Percentiles rank a stretch among this genome's conserved stretches.
Conservation (phyloP, 768 basidiomycete genomes). For the Tulasnella sp. region DNA sequence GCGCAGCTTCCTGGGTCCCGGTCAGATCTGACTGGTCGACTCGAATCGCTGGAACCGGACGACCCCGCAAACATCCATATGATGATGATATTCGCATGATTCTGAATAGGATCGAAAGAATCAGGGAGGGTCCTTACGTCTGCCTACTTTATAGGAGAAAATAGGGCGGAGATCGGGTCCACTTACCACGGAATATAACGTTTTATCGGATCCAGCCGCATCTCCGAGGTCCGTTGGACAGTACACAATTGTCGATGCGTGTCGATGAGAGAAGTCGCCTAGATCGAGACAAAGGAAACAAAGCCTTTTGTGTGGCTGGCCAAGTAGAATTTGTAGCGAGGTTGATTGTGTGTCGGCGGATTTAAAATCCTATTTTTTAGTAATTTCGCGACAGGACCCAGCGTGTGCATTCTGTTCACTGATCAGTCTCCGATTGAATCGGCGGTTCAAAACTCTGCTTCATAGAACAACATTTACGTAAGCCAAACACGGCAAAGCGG, state of each 20-base stretch:
- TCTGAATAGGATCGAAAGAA: not conserved
- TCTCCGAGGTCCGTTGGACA: constrained; percentile 1
- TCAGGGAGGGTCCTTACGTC: not conserved
- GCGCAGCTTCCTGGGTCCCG: not conserved
- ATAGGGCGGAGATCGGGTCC: not conserved
- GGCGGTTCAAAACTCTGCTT: not conserved
- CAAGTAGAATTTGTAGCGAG: not conserved
- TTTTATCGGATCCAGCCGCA: constrained; percentile 7
- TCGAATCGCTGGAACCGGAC: not conserved
- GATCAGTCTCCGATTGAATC: not conserved
- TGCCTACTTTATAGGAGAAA: not conserved
- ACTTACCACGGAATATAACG: not conserved
- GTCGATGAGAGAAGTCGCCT: not conserved
- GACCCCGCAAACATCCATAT: not conserved
- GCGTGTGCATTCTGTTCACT: not conserved
- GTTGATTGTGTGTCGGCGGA: not conserved
- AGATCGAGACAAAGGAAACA: not conserved
- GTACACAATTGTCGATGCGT: not conserved
- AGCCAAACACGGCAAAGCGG: not conserved
- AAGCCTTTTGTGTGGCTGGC: not conserved
- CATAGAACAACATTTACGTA: not conserved
- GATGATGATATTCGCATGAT: constrained; percentile 1
- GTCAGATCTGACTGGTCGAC: not conserved
- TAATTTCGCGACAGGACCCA: not conserved
- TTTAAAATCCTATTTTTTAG: not conserved